A percentile compares a stretch with the other conserved stretches of the same genome.
phyloP scores from a whole-genome alignment of 1,284 basidiomycete genomes.

The Prillingera fragicola region DNA sequence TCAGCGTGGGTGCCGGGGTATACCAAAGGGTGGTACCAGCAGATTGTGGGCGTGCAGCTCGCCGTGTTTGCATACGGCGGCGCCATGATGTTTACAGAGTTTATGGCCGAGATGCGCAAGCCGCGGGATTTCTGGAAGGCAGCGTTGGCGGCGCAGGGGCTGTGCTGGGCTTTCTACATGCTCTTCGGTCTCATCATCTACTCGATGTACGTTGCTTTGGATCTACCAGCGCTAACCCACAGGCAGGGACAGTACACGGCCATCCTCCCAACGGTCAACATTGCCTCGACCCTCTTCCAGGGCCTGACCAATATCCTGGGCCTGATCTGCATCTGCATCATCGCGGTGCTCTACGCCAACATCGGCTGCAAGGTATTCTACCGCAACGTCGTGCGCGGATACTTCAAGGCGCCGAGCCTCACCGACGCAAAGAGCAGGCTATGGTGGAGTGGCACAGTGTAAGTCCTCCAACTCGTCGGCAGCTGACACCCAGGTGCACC shows the following conservation, averaged over 20 bases:
- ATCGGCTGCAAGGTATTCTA: conserved; percentile 39
- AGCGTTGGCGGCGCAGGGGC: conserved; percentile 56
- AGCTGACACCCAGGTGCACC: conserved; percentile 15
- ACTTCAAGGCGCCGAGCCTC: conserved; percentile 54
- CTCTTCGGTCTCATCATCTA: conserved; percentile 51
- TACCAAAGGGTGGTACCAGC: conserved; percentile 49
- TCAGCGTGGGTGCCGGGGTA: conserved; percentile 47
- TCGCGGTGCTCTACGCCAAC: conserved; percentile 61
- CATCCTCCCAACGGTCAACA: conserved; percentile 57
- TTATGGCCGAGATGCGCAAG: conserved; percentile 65
- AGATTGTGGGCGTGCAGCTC: conserved; percentile 53
- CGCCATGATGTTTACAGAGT: conserved; percentile 55
- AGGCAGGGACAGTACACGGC: conserved; percentile 57
- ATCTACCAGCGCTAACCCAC: background rate
- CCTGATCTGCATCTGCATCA: conserved; percentile 48
- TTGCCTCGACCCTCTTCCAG: conserved; percentile 51
- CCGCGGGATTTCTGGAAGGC: conserved; percentile 69
- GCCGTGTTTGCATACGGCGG: conserved; percentile 57
- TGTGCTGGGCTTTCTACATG: conserved; percentile 54
- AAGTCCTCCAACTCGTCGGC: too few species aligned
- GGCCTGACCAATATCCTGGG: conserved; percentile 53
- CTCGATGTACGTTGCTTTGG: conserved; percentile 40
- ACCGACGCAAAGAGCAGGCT: conserved; percentile 52
- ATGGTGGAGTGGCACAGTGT: conserved; percentile 43
- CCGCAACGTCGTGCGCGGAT: conserved; percentile 49